Base-by-base conservation (phyloP, 163 green algal genomes). In the Scenedesmus sp. region DNA sequence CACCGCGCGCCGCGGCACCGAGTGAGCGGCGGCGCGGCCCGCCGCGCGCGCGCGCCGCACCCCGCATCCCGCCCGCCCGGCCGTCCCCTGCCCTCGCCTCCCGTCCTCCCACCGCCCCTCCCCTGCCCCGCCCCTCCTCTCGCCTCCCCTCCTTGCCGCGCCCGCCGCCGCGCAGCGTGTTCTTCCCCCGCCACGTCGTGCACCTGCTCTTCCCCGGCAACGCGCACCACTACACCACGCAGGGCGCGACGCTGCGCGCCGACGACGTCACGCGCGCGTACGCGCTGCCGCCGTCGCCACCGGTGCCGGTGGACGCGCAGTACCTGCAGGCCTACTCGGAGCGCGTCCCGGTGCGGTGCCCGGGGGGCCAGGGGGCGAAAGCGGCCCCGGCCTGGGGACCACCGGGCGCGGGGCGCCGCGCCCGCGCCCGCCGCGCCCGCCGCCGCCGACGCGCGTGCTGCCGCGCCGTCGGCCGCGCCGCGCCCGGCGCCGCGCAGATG, bases 401-500 rank as follows among this genome's bases (percentile, higher is more conserved):
- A 14, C n/a, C n/a, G n/a, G n/a, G n/a, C n/a, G n/a, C n/a, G n/a
- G n/a, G n/a, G n/a, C n/a, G n/a, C n/a, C 31, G 39, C 28, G 60
- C 24, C 10, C 26, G 1, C 33, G n/a, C n/a, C n/a, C n/a, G n/a
- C n/a, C n/a, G n/a, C n/a, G n/a, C n/a, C n/a, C n/a, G n/a, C n/a
- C n/a, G n/a, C n/a, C n/a, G n/a, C n/a, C n/a, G n/a, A n/a, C 20
- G 13, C 29, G 58, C 28, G 7, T 44, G 31, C 18, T 26, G 6
- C 14, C 26, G 14, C 18, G 14, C 18, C 22, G 7, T 67, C 31
- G 6, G 14, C 17, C 13, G 5, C 34, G 15, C 33, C 34, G n/a
- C n/a, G 10, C 33, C 33, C 14, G 4, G 9, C 31, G 5, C 31
- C 58, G 58, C 83, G n/a, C 80, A 84, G 57, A 75, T 83, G 42